Base-by-base conservation (phyloP, 164 flowering plant genomes). In the Annona cherimola region DNA sequence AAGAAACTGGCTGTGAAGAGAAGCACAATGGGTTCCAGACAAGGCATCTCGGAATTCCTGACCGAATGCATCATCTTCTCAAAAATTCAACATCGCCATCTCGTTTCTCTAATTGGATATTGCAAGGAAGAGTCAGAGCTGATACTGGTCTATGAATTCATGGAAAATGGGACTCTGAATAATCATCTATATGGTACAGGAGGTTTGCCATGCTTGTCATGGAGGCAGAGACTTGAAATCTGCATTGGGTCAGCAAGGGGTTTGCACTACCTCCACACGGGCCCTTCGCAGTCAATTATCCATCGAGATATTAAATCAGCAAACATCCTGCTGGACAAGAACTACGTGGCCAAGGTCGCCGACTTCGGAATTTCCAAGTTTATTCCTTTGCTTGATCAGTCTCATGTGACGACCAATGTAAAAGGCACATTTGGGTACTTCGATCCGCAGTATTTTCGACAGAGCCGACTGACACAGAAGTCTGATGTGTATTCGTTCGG, bases 241-340 rank as follows among this genome's bases (percentile, higher is more conserved):
- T 78, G 77, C 67, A 78, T 78, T 65, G 80, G 78, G 57, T 77
- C 80, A 18, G 80, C 80, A 20, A 77, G 73, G 66, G 76, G 79
- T n/a, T 60, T 76, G 42, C 77, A 77, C 62, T 74, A 78, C 64
- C 75, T 78, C 44, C 80, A 78, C 71, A 78, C 80, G 14, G 80
- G 80, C 71, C 64, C 80, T 9, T 42, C 62, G 5, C 67, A 71
- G 9, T 72, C 72, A 66, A 74, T 78, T 3, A 78, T 78, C 44
- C 80, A 74, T n/a, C 77, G 80, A 0, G 80, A 78, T 19, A 43
- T 74, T 26, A 78, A 74, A 67, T 73, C 75, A 1, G 71, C 80
- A 11, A 78, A 78, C 69, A 79, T 79, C 5, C 55, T 79, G 2
- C 68, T 79, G 0, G 81, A 76, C 35, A 66, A 73, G 67, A 70